A percentile compares a stretch with the other conserved stretches of the same genome.
Conservation (phyloP, 805 yeast genomes). For the Kuraishia ogatae region DNA sequence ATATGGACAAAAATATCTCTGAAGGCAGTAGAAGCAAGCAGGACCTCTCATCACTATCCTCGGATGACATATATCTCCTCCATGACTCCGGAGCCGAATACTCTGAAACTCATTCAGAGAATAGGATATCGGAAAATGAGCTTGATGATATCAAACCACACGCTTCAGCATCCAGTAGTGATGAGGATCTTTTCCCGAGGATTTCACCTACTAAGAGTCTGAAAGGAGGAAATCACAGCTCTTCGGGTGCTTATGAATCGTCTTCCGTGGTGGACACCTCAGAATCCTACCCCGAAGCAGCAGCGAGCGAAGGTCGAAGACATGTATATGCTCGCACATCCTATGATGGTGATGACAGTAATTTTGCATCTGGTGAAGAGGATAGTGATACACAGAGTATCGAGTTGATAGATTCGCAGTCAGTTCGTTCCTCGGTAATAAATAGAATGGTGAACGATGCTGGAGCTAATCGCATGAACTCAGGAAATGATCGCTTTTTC, state of each 20-base stretch:
- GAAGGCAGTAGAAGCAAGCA: not conserved
- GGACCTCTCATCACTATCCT: not conserved
- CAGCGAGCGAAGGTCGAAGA: not conserved
- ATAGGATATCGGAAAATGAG: not conserved
- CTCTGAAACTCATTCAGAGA: not conserved
- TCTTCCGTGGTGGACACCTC: not conserved
- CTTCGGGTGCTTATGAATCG: not conserved
- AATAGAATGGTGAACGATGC: conserved; percentile 1
- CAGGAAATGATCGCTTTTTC: conserved; percentile 6
- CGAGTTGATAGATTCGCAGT: not conserved
- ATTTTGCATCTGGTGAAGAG: not conserved
- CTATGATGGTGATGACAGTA: not conserved
- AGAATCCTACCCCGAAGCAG: not conserved
- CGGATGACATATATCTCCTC: not conserved
- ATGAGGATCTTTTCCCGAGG: not conserved
- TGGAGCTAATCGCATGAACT: not conserved
- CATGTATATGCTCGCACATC: not conserved
- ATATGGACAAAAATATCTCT: not conserved
- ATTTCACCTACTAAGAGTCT: not conserved
- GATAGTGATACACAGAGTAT: not conserved
- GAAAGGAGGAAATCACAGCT: not conserved
- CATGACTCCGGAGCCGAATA: not conserved
- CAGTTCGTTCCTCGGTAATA: conserved; percentile 2
- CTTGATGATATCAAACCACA: not conserved
- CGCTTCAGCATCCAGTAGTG: not conserved